phyloP scores from a whole-genome alignment of 2,329 filamentous ascomycete genomes.

The Paraphaeosphaeria minitans region DNA sequence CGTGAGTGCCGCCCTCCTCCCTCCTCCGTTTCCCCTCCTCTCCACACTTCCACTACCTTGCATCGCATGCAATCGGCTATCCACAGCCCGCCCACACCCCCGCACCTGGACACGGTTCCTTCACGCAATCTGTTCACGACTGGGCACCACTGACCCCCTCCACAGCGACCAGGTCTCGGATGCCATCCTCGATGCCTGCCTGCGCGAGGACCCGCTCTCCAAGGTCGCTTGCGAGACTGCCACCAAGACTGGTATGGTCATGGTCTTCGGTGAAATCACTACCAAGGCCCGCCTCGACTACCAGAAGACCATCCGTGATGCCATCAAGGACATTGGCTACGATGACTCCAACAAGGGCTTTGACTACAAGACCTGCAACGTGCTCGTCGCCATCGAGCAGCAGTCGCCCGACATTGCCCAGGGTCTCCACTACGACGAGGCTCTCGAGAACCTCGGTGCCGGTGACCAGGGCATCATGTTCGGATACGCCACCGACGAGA shows the following conservation, averaged over 20 bases:
- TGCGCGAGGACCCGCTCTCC: slow-evolving; percentile 92
- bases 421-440: slow-evolving; percentile 97
- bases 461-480: slow-evolving; percentile 99
- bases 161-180: slow-evolving; percentile 91
- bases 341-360: slow-evolving; percentile 97
- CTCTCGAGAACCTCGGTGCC: slow-evolving; percentile 94
- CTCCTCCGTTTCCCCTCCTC: not conserved
- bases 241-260: slow-evolving; percentile 99
- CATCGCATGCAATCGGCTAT: not conserved
- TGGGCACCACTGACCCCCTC: slow-evolving; percentile 6
- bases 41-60: not conserved
- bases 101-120: slow-evolving; percentile 3
- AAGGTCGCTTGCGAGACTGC: slow-evolving; percentile 99
- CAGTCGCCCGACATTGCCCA: slow-evolving; percentile 99
- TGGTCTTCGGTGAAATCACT: slow-evolving; percentile 85
- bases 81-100: slow-evolving; percentile 1
- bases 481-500: slow-evolving; percentile 99
- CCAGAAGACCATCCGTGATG: slow-evolving; percentile 92
- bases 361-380: slow-evolving; percentile 99
- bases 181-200: slow-evolving; percentile 97
- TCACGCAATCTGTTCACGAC: not conserved
- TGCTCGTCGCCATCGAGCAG: slow-evolving; percentile 98
- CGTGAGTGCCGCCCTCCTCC: slow-evolving; percentile 51
- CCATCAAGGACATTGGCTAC: slow-evolving; percentile 99
- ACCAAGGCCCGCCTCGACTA: slow-evolving; percentile 96